phyloP scores from a whole-genome alignment of 768 basidiomycete species.

The Filobasidium floriforme region DNA sequence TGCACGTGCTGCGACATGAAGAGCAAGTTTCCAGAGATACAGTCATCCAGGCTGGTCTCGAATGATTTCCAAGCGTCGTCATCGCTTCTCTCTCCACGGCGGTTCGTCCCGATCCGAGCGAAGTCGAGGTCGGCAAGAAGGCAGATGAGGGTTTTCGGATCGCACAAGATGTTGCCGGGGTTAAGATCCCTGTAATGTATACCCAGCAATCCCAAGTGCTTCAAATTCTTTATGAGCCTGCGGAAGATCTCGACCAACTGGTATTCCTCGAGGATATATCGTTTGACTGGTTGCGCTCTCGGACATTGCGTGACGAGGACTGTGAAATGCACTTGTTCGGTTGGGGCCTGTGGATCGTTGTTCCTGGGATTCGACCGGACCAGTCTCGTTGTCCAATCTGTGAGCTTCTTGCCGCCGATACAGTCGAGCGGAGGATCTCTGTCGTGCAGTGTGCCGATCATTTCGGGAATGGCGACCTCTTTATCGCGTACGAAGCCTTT shows the following conservation, averaged over 20 bases:
- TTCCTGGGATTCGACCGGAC: too few species aligned
- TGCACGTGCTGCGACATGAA: not conserved
- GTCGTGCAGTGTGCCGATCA: not conserved
- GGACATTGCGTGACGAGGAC: too few species aligned
- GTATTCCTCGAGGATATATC: not conserved
- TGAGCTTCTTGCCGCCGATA: too few species aligned
- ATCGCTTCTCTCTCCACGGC: not conserved
- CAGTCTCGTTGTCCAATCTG: too few species aligned
- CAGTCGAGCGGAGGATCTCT: not conserved
- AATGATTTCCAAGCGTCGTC: not conserved
- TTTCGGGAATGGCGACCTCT: not conserved
- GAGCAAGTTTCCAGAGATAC: not conserved
- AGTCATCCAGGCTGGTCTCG: constrained; percentile 1
- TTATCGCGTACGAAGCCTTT: not conserved
- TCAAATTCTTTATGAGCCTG: not conserved
- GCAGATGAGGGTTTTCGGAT: not conserved
- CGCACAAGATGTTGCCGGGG: not conserved
- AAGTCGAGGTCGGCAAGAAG: constrained; percentile 5
- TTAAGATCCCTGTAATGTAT: constrained; percentile 1
- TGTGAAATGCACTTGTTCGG: too few species aligned
- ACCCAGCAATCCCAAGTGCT: not conserved
- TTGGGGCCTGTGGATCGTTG: too few species aligned
- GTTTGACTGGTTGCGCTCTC: too few species aligned
- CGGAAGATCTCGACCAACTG: not conserved
- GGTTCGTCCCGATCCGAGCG: not conserved